Evolutionary conservation across 805 yeast genomes (phyloP).

Genomic region (Starmerella bombicola): DNA sequence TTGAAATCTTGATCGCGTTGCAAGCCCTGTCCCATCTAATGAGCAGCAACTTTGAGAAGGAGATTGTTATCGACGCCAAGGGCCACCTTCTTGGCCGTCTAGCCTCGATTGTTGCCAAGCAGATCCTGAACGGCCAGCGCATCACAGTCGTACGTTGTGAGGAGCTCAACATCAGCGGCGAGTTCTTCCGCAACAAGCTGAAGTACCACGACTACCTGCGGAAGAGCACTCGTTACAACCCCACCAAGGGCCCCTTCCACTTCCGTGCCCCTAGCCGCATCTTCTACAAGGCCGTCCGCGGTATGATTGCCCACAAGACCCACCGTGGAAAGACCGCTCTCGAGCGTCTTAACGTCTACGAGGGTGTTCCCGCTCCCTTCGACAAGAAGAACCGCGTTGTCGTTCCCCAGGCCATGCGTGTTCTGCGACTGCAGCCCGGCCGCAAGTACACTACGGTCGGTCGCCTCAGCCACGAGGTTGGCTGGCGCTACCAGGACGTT

Average conservation of each 20-base stretch:
- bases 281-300: conserved; percentile 98
- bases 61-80: conserved; percentile 85
- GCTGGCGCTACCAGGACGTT: conserved; percentile 99
- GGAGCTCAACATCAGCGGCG: conserved; percentile 98
- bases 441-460: conserved; percentile 99
- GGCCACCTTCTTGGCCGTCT: conserved; percentile 99
- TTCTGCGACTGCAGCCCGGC: conserved; percentile 97
- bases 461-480: conserved; percentile 90
- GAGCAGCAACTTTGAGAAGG: conserved; percentile 77
- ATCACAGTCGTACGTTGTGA: conserved; percentile 94
- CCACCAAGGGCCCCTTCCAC: conserved; percentile 99
- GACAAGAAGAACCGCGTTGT: conserved; percentile 99
- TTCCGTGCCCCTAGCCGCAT: conserved; percentile 99
- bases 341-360: conserved; percentile 98
- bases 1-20: conserved; percentile 9
- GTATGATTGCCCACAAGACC: conserved; percentile 99
- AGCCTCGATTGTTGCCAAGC: conserved; percentile 97
- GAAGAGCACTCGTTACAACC: conserved; percentile 98
- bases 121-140: conserved; percentile 95
- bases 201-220: conserved; percentile 99
- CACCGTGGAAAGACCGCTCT: conserved; percentile 99
- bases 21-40: conserved; percentile 27
- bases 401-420: conserved; percentile 99
- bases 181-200: conserved; percentile 99
- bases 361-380: conserved; percentile 99